phyloP scores from a whole-genome alignment of 1,284 basidiomycete species.

The Ganoderma resinaceum region DNA sequence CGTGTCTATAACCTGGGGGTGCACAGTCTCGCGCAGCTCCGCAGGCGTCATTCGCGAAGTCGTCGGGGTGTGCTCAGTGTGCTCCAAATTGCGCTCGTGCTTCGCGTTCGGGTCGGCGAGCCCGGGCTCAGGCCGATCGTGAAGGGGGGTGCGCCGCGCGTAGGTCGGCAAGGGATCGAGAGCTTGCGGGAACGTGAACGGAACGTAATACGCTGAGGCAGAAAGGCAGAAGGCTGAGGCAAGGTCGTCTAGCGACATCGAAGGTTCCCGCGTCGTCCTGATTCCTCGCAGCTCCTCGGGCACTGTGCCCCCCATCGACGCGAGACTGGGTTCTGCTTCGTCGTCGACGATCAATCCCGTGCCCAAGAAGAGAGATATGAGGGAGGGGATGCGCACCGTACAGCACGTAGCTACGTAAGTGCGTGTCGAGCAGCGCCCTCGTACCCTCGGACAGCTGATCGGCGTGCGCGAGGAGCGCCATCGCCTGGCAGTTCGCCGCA shows the following conservation, averaged over 20 bases:
- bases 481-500: constrained; percentile 28
- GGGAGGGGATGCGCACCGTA: constrained; percentile 29
- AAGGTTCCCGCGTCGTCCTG: constrained; percentile 8
- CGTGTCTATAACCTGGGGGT: constrained; percentile 9
- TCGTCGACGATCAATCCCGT: background rate
- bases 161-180: constrained; percentile 15
- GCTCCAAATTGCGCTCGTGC: background rate
- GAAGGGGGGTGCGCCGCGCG: constrained; percentile 17
- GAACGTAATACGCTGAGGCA: constrained; percentile 26
- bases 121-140: constrained; percentile 6
- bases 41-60: constrained; percentile 24
- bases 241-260: constrained; percentile 17
- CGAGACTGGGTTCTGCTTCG: constrained; percentile 13
- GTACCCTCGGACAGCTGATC: constrained; percentile 30
- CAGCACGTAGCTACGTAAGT: constrained; percentile 35
- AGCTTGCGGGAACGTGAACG: constrained; percentile 19
- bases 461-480: constrained; percentile 35
- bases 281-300: constrained; percentile 11
- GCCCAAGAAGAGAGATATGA: background rate
- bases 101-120: constrained; percentile 7
- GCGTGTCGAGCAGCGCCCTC: constrained; percentile 22
- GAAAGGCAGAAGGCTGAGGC: constrained; percentile 17
- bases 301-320: constrained; percentile 7
- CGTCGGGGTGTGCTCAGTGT: constrained; percentile 20
- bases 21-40: constrained; percentile 18